These are phyloP conservation scores for Thielaviopsis punctulata DNA, from an alignment of 2,329 filamentous ascomycete species.

Conservation along the genomic window DNA sequence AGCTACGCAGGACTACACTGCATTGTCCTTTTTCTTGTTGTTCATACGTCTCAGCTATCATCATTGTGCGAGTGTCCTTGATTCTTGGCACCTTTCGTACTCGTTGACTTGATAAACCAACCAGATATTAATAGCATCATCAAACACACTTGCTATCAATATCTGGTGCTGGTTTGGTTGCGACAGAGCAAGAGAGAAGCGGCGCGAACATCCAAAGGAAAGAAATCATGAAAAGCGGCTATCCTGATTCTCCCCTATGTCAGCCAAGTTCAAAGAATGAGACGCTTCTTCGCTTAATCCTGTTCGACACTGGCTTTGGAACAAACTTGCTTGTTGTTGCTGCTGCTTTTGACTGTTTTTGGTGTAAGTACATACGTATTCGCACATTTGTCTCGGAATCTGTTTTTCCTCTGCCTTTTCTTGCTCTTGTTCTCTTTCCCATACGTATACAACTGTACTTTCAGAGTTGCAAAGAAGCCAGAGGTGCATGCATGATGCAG, in stretches of 20 bases:
- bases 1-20: not conserved
- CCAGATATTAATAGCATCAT: not conserved
- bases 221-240: not conserved
- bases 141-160: not conserved
- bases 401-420: not conserved
- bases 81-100: not conserved
- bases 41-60: not conserved
- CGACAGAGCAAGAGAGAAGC: not conserved
- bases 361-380: not conserved
- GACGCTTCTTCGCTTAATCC: constrained; percentile 2
- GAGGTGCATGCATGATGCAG: not conserved
- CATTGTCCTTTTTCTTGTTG: not conserved
- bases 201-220: not conserved
- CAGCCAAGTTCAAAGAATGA: not conserved
- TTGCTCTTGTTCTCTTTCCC: not conserved
- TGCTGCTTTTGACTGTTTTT: not conserved
- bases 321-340: not conserved
- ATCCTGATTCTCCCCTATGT: not conserved
- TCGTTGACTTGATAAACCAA: too few relatives aligned
- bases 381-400: not conserved
- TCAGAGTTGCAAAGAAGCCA: not conserved
- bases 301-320: not conserved
- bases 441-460: not conserved
- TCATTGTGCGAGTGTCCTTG: not conserved
- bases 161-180: not conserved